These are phyloP conservation scores for Aspergillus biplanus DNA, from an alignment of 495 filamentous ascomycete species.

Conservation along the genomic window DNA sequence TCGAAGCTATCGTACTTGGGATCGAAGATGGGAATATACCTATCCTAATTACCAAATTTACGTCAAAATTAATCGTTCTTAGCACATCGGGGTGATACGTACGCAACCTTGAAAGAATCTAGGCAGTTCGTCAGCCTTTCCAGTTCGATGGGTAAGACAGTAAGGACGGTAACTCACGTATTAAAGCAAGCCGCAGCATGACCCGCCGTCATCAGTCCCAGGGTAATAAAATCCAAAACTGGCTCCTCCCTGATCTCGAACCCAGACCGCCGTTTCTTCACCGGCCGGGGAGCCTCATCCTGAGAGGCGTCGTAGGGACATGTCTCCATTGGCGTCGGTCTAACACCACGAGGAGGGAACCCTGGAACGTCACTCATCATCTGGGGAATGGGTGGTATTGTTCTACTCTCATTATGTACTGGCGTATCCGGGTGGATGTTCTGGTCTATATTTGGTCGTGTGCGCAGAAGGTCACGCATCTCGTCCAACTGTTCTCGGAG, in stretches of 20 bases:
- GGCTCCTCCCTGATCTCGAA: conserved; percentile 42
- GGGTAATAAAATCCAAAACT: conserved; percentile 41
- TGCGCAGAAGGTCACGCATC: conserved; percentile 31
- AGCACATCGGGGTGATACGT: conserved; percentile 10
- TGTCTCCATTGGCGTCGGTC: conserved; percentile 1
- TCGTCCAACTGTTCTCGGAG: conserved; percentile 36
- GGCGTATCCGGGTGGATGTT: too few species aligned
- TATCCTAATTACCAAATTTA: conserved; percentile 31
- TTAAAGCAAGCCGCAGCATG: conserved; percentile 38
- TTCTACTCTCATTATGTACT: too few species aligned
- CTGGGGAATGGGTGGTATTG: too few species aligned
- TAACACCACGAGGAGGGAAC: too few species aligned
- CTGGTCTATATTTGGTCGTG: too few species aligned
- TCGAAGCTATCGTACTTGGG: conserved; percentile 45
- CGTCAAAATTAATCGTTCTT: not conserved
- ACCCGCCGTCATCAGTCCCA: conserved; percentile 39
- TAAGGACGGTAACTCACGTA: conserved; percentile 29
- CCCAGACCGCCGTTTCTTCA: conserved; percentile 36
- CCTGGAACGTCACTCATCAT: too few species aligned
- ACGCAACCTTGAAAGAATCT: conserved; percentile 53
- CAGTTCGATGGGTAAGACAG: too few species aligned
- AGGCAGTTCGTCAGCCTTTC: conserved; percentile 7
- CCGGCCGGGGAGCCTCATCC: not conserved
- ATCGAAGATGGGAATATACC: conserved; percentile 53
- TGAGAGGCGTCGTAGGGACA: conserved; percentile 8